These are phyloP conservation scores for Jaapia argillacea DNA, from an alignment of 768 basidiomycete species.

Conservation along the genomic window DNA sequence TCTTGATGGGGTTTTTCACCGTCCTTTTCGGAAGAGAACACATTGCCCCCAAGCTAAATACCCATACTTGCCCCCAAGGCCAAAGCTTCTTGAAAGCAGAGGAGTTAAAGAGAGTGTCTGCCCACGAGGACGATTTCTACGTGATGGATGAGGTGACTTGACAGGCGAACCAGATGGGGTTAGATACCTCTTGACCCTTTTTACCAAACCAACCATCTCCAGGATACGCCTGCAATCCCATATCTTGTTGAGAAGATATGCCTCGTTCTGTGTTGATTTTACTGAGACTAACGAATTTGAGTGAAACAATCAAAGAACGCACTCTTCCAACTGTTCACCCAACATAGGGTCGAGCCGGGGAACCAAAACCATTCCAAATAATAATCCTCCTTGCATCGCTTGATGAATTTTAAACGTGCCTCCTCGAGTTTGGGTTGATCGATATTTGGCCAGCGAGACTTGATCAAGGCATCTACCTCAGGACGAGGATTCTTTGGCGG, in stretches of 20 bases:
- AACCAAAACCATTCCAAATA: slow-evolving; percentile 23
- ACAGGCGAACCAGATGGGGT: background rate
- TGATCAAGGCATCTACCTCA: slow-evolving; percentile 9
- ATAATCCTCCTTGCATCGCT: slow-evolving; percentile 15
- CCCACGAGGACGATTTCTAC: background rate
- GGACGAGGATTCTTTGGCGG: slow-evolving; percentile 15
- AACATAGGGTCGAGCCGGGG: slow-evolving; percentile 15
- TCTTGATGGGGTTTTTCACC: slow-evolving; percentile 6
- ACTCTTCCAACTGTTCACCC: slow-evolving; percentile 19
- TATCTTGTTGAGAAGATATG: too few relatives aligned
- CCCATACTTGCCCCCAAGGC: slow-evolving; percentile 5
- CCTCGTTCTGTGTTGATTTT: too few relatives aligned
- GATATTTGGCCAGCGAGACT: slow-evolving; percentile 7
- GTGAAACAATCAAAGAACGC: background rate
- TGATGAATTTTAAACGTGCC: slow-evolving; percentile 13
- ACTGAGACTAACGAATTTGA: too few relatives aligned
- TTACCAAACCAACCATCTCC: slow-evolving; percentile 5
- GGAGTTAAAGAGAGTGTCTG: slow-evolving; percentile 5
- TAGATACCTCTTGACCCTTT: too few relatives aligned
- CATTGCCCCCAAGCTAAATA: slow-evolving; percentile 6
- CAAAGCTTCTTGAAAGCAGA: slow-evolving; percentile 1
- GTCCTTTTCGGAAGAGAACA: slow-evolving; percentile 5
- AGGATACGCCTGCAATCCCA: slow-evolving; percentile 8
- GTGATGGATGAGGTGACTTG: background rate
- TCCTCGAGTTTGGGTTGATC: slow-evolving; percentile 8